Evolutionary conservation across 257 asterid genomes (phyloP).

Genomic region (Solanum habrochaites): DNA sequence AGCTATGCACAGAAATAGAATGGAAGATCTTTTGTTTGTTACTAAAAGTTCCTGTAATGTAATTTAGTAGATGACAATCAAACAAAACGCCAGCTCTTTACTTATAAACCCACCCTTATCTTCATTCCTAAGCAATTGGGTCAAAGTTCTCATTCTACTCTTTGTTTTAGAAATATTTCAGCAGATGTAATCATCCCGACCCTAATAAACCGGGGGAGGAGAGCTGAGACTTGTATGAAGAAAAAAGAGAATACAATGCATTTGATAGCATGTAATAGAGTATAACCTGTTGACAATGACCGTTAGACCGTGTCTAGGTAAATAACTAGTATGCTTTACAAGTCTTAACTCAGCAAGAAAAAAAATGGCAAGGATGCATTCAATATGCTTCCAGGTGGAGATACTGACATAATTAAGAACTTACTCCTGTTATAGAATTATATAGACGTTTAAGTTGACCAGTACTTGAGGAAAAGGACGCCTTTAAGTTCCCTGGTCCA

Average conservation of each 20-base stretch:
- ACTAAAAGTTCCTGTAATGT: background rate
- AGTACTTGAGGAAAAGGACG: slow-evolving; percentile 56
- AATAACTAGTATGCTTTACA: background rate
- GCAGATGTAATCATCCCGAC: background rate
- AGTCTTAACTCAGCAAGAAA: background rate
- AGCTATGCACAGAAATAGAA: background rate
- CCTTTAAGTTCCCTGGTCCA: slow-evolving; percentile 69
- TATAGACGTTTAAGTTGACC: slow-evolving; percentile 69
- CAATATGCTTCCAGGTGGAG: background rate
- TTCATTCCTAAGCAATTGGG: background rate
- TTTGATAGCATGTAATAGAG: background rate
- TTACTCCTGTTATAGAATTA: slow-evolving; percentile 64
- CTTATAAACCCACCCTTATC: background rate
- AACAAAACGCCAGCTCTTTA: too few species aligned
- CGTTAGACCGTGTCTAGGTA: background rate
- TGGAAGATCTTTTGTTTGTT: background rate
- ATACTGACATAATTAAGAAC: background rate
- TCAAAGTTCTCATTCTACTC: background rate
- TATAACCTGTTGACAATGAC: background rate
- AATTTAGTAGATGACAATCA: background rate
- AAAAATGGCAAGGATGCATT: background rate
- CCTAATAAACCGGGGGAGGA: background rate
- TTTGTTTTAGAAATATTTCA: background rate
- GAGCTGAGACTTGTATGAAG: background rate
- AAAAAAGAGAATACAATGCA: background rate